Evolutionary conservation across 202 grass and related monocot species (phyloP), one percentile per base, ranked within the genome.

Genomic region (Elaeis oleifera): DNA sequence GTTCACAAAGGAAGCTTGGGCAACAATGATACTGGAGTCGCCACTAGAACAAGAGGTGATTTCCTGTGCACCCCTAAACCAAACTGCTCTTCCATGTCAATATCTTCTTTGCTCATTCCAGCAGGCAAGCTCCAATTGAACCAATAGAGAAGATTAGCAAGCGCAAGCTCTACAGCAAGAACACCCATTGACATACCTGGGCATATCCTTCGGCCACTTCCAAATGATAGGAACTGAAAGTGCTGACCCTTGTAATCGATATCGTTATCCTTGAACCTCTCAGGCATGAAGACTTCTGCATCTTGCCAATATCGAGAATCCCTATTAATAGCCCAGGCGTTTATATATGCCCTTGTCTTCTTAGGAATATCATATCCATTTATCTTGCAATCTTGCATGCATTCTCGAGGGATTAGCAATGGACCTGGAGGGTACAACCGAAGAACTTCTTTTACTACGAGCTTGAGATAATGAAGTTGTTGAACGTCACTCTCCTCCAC

Each of bases 161-260:
- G 19, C 0, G 60, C 24, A 13, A 83, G 76, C 76, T 80, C 77
- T 69, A 80, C 77, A 44, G 58, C 68, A 6, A 70, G 70, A 17
- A 78, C 68, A 1, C 72, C 77, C 36, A 80, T 80, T 48, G 76
- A 58, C 39, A 83, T 74, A 0, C 80, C 80, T 0, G 80, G 76
- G 39, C 85, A 88, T 53, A 88, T 88, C 56, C 80, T 66, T 0
- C 73, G 49, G 0, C 85, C 80, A 0, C 69, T 55, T 1, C 80
- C 80, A 5, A 88, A 88, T 5, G 72, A 72, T 4, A 87, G 18
- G 16, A 81, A 74, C 64, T 83, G 79, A 48, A 79, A 83, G 76
- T 51, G 73, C 26, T 70, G 48, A 1, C 73, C 85, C 8, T 13
- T 76, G 61, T 77, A 83, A 4, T 88, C 76, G 2, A 80, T 13